phyloP scores from a whole-genome alignment of 2,329 filamentous ascomycete genomes.

The Fusarium virguliforme region DNA sequence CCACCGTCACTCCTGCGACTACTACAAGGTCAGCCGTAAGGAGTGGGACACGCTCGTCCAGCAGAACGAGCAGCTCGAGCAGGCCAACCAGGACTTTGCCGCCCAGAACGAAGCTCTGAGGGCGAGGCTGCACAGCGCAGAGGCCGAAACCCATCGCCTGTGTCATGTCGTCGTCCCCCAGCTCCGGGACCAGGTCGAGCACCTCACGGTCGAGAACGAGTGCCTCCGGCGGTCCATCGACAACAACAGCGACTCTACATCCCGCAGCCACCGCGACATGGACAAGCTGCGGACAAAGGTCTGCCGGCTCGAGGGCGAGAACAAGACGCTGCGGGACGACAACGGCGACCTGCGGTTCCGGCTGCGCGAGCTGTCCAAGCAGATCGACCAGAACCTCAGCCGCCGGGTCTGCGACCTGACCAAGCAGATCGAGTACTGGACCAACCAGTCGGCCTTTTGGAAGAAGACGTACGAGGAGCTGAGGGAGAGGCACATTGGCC shows the following conservation, averaged over 20 bases:
- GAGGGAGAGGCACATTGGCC: constrained; percentile 50
- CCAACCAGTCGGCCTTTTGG: constrained; percentile 53
- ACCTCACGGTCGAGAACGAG: constrained; percentile 59
- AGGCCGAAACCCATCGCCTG: constrained; percentile 57
- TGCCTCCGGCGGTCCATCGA: constrained; percentile 59
- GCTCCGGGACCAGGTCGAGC: constrained; percentile 57
- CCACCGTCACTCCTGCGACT: constrained; percentile 55
- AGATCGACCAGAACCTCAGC: constrained; percentile 53
- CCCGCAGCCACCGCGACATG: constrained; percentile 54
- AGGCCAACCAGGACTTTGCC: constrained; percentile 56
- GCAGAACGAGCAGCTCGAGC: constrained; percentile 56
- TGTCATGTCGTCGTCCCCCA: constrained; percentile 55
- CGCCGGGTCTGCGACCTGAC: constrained; percentile 55
- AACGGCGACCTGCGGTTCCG: constrained; percentile 56
- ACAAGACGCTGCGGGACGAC: constrained; percentile 56
- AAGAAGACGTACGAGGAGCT: constrained; percentile 52
- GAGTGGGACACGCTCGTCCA: constrained; percentile 59
- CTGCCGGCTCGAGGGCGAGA: constrained; percentile 58
- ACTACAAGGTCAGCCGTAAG: constrained; percentile 56
- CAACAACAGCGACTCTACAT: constrained; percentile 47
- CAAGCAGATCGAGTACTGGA: constrained; percentile 57
- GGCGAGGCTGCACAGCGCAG: constrained; percentile 55
- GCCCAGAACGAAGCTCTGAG: constrained; percentile 56
- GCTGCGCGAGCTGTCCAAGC: constrained; percentile 56
- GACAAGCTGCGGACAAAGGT: constrained; percentile 56